Conservation (phyloP, 768 basidiomycete genomes). For the Candolleomyces aberdarensis region DNA sequence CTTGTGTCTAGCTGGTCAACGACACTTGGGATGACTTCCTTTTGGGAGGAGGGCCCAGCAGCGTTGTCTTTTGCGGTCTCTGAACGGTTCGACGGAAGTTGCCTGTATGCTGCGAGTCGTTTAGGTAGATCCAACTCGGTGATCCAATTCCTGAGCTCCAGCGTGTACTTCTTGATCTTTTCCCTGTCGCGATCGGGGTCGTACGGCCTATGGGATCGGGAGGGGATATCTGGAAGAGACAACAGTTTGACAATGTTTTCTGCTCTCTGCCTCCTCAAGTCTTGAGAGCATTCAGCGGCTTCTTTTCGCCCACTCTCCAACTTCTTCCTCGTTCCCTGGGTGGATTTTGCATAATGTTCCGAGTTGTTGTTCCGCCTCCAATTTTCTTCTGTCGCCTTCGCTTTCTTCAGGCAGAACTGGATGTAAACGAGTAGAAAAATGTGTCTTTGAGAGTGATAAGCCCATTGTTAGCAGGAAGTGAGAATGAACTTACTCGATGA, state of each 20-base stretch:
- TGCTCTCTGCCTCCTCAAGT: slow-evolving; percentile 3
- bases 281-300: neutral
- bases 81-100: neutral
- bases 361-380: slow-evolving; percentile 1
- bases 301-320: slow-evolving; percentile 6
- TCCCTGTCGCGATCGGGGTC: slow-evolving; percentile 3
- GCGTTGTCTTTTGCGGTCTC: neutral
- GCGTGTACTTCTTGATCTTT: slow-evolving; percentile 13
- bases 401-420: neutral
- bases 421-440: neutral
- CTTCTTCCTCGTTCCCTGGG: slow-evolving; percentile 7
- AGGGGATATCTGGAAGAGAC: slow-evolving; percentile 8
- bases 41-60: neutral
- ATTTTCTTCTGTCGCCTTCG: neutral
- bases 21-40: neutral
- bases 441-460: neutral
- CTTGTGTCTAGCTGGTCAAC: too few relatives aligned
- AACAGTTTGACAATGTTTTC: slow-evolving; percentile 1
- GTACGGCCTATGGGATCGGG: slow-evolving; percentile 1
- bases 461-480: neutral
- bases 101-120: neutral
- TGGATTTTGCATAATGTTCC: slow-evolving; percentile 9
- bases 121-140: slow-evolving; percentile 7
- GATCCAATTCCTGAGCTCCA: slow-evolving; percentile 12
- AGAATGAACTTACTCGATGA: neutral